phyloP scores from a whole-genome alignment of 2,329 filamentous ascomycete genomes.

The Balansia obtecta region DNA sequence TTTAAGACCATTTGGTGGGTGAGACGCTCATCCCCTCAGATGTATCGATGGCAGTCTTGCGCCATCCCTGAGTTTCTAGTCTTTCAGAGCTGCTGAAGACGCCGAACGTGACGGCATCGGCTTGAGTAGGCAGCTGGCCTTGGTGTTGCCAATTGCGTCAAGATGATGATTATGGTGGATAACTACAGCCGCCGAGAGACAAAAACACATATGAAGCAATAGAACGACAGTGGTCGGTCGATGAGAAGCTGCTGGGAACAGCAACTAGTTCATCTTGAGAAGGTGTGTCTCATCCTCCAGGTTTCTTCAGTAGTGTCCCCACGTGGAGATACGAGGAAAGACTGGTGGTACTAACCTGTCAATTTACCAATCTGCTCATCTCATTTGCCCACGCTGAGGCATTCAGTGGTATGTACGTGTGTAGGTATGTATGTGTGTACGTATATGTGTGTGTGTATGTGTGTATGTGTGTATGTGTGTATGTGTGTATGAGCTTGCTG shows the following conservation, averaged over 20 bases:
- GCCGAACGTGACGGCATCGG: not conserved
- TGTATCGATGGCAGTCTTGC: not conserved
- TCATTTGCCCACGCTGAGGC: not conserved
- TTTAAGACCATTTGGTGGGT: no score
- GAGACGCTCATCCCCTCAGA: not conserved
- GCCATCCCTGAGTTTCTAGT: not conserved
- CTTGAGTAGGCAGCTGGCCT: not conserved
- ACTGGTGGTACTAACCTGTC: not conserved
- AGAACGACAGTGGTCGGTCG: not conserved
- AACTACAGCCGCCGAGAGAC: not conserved
- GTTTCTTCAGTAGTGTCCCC: not conserved
- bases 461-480: no score
- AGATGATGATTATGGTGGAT: not conserved
- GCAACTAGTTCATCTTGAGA: slow-evolving; percentile 1
- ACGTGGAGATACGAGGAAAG: slow-evolving; percentile 4
- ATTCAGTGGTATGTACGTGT: no score
- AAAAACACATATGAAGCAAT: not conserved
- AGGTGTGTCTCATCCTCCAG: not conserved
- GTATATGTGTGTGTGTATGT: no score
- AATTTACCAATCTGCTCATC: not conserved
- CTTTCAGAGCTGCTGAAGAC: not conserved
- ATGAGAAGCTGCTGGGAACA: not conserved
- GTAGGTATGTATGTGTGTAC: no score
- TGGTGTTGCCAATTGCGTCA: not conserved
- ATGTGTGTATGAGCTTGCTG: no score